These are phyloP conservation scores for Claviceps monticola DNA, from an alignment of 2,329 filamentous ascomycete species.

Conservation along the genomic window DNA sequence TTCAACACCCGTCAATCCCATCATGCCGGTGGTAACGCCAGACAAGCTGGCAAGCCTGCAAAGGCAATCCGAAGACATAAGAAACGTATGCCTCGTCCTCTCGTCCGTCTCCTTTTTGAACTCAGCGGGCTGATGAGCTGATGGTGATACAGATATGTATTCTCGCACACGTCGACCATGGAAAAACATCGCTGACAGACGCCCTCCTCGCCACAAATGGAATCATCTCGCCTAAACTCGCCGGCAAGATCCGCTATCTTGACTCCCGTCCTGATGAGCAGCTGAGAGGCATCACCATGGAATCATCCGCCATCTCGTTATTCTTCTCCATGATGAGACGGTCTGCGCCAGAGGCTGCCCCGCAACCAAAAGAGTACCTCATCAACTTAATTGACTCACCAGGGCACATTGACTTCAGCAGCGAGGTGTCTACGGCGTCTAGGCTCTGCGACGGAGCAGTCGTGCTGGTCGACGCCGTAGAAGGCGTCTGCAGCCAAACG, in stretches of 20 bases:
- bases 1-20: slow-evolving; percentile 13
- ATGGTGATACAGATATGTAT: slow-evolving; percentile 62
- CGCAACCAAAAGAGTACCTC: slow-evolving; percentile 74
- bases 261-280: slow-evolving; percentile 96
- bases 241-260: slow-evolving; percentile 94
- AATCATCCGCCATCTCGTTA: slow-evolving; percentile 92
- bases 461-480: slow-evolving; percentile 89
- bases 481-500: slow-evolving; percentile 96
- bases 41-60: slow-evolving; percentile 87
- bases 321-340: slow-evolving; percentile 86
- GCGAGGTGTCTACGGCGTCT: slow-evolving; percentile 91
- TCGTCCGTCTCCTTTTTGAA: neutral
- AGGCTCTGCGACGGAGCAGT: slow-evolving; percentile 88
- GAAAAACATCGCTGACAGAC: slow-evolving; percentile 94
- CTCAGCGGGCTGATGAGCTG: neutral
- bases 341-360: slow-evolving; percentile 49
- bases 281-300: slow-evolving; percentile 96
- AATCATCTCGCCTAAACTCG: slow-evolving; percentile 95
- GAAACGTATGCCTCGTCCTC: slow-evolving; percentile 56
- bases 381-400: slow-evolving; percentile 97
- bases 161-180: slow-evolving; percentile 92
- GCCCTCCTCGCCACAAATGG: slow-evolving; percentile 95
- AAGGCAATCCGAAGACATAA: slow-evolving; percentile 71
- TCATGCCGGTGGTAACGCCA: slow-evolving; percentile 82
- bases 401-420: slow-evolving; percentile 97